Percentiles rank a stretch among this genome's conserved stretches.
Evolutionary conservation across 495 filamentous ascomycete genomes (phyloP).

Genomic region (Lepraria neglecta): DNA sequence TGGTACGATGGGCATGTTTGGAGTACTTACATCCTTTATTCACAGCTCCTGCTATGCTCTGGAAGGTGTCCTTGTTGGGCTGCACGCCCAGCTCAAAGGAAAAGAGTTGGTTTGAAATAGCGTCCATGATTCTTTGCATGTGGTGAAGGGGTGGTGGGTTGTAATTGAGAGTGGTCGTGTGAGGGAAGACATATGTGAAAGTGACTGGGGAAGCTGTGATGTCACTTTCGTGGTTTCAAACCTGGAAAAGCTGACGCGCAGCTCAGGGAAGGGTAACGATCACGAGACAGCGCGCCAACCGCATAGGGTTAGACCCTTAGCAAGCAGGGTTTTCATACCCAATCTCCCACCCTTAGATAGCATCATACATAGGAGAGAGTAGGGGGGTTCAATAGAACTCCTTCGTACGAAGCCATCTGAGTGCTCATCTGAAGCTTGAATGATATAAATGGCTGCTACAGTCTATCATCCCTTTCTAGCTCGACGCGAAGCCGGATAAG

Average conservation of each 20-base stretch:
- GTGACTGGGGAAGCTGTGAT: conserved; percentile 6
- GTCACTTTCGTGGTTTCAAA: conserved; percentile 5
- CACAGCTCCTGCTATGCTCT: conserved; percentile 19
- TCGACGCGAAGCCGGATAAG: too few relatives aligned
- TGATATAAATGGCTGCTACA: too few relatives aligned
- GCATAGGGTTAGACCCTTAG: too few relatives aligned
- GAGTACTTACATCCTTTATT: conserved; percentile 22
- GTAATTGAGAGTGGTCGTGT: not conserved
- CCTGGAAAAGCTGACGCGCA: conserved; percentile 6
- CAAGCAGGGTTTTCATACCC: too few relatives aligned
- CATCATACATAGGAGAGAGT: too few relatives aligned
- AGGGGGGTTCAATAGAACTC: too few relatives aligned
- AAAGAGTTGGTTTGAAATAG: conserved; percentile 22
- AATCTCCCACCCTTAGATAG: too few relatives aligned
- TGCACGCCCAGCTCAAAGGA: conserved; percentile 24
- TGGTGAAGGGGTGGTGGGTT: not conserved
- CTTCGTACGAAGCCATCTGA: too few relatives aligned
- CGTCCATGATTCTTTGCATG: conserved; percentile 18
- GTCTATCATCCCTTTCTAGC: too few relatives aligned
- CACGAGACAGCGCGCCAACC: too few relatives aligned
- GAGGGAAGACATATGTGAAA: not conserved
- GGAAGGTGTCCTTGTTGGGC: conserved; percentile 24
- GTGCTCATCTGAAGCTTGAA: too few relatives aligned
- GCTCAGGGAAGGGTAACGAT: too few relatives aligned
- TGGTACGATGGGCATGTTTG: not conserved